Conservation (phyloP, 2,329 filamentous ascomycete species). For the Claviceps sp. region DNA sequence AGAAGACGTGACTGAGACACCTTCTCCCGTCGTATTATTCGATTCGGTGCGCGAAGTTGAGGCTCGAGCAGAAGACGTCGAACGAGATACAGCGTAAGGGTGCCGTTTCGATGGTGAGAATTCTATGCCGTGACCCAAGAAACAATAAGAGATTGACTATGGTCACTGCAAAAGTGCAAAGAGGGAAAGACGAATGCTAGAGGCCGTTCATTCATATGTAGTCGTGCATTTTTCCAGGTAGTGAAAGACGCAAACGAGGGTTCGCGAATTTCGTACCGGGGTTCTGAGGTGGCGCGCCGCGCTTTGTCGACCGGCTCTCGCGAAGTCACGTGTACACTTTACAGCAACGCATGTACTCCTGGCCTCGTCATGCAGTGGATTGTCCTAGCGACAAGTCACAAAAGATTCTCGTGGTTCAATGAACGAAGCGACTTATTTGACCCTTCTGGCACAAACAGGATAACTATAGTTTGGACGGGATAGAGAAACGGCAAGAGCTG, state of each 20-base stretch:
- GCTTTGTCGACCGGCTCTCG: slow-evolving; percentile 6
- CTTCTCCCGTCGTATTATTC: slow-evolving; percentile 32
- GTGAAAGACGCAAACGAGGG: background rate
- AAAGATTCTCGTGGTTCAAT: background rate
- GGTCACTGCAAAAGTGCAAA: background rate
- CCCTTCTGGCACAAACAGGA: background rate
- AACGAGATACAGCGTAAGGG: slow-evolving; percentile 14
- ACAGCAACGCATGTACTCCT: background rate
- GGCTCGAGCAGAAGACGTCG: slow-evolving; percentile 15
- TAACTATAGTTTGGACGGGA: background rate
- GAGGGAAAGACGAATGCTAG: background rate
- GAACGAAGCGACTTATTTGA: background rate
- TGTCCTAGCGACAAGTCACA: background rate
- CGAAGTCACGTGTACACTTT: slow-evolving; percentile 14
- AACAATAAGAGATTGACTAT: background rate
- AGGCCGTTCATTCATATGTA: background rate
- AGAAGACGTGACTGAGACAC: slow-evolving; percentile 31
- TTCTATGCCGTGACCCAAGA: slow-evolving; percentile 14
- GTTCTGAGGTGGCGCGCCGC: slow-evolving; percentile 4
- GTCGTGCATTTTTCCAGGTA: background rate
- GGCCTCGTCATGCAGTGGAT: background rate
- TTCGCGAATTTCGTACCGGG: slow-evolving; percentile 6
- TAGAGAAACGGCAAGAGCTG: background rate
- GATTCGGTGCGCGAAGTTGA: slow-evolving; percentile 20
- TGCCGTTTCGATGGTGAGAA: slow-evolving; percentile 18